Evolutionary conservation across 345 rosid species (phyloP), one percentile per base, ranked within the genome.

Genomic region (Chamaenerion angustifolium): DNA sequence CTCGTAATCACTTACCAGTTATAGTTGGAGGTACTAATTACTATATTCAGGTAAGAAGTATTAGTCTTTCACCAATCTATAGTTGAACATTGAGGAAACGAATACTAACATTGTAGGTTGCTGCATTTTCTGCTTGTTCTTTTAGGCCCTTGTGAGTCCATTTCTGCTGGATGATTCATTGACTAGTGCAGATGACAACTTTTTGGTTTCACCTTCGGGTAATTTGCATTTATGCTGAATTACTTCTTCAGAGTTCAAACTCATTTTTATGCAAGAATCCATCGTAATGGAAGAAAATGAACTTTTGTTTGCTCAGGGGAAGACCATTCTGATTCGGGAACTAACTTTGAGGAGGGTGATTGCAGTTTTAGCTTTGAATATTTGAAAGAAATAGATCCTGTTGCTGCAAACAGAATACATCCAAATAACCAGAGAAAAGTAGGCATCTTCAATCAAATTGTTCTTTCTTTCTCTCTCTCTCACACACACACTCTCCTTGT

Each of bases 21-120:
- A 75, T 92, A 53, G 96, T 84, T 61, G 98, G 98, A 51, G 98
- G 98, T 7, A 84, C 96, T 25, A 73, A 84, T 69, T 92, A 82
- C 62, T 92, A 92, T 56, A 87, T 87, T 67, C 98, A 92, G 88
- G 98, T 87, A 55, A 54, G 50, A 21, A 16, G 45, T 27, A 45
- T 52, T 2, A 47, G 35, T 52, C 17, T 4, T 45, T 45, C 10
- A 31, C 37, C 37, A 4, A 8, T 31, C 8, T 31, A 31, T 8
- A 31, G 37, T 31, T 31, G 37, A 31, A 31, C n/a, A 4, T 42
- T 17, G 10, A 11, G 4, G 18, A 13, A 53, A 53, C 11, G 9
- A 3, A 16, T 42, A 43, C 18, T 12, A 11, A 13, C 55, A 43
- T 52, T 59, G 16, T 15, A 42, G 3, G 3, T 15, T 15, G 11